Conservation (phyloP, 768 basidiomycete species). For the Clathrus columnatus region DNA sequence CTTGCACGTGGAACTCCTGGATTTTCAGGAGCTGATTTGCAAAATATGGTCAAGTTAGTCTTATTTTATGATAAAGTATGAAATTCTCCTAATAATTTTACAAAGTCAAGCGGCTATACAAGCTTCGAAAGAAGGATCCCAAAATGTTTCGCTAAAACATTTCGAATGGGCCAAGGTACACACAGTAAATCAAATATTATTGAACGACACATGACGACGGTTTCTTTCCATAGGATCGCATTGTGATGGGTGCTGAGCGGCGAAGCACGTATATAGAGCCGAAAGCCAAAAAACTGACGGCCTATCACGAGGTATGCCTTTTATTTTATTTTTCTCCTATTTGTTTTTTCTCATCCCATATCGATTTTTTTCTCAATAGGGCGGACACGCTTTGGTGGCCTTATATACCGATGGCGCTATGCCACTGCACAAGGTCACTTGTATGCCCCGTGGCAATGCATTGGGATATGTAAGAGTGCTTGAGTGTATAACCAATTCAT, state of each 20-base stretch:
- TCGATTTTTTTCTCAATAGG: conserved; percentile 37
- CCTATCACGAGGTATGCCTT: conserved; percentile 80
- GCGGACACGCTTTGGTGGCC: conserved; percentile 90
- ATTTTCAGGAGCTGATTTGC: conserved; percentile 93
- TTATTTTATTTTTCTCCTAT: conserved; percentile 21
- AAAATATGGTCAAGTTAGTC: conserved; percentile 91
- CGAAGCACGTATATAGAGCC: conserved; percentile 83
- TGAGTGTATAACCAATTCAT: neutral
- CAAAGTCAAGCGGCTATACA: conserved; percentile 84
- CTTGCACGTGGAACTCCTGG: conserved; percentile 92
- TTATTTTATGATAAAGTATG: neutral
- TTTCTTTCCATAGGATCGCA: conserved; percentile 60
- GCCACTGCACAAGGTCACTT: conserved; percentile 97
- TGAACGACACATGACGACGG: neutral
- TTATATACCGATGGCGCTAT: conserved; percentile 92
- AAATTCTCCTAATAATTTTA: conserved; percentile 3
- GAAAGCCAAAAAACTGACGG: conserved; percentile 80
- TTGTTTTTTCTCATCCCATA: neutral
- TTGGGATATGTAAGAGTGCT: conserved; percentile 64
- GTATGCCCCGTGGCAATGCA: conserved; percentile 91
- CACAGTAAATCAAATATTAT: neutral
- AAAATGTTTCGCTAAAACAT: conserved; percentile 65
- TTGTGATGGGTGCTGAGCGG: conserved; percentile 94
- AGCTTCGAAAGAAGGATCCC: conserved; percentile 76
- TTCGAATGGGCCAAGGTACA: conserved; percentile 96